Base-by-base conservation (phyloP, 768 basidiomycete genomes). In the Amanita exitialis region DNA sequence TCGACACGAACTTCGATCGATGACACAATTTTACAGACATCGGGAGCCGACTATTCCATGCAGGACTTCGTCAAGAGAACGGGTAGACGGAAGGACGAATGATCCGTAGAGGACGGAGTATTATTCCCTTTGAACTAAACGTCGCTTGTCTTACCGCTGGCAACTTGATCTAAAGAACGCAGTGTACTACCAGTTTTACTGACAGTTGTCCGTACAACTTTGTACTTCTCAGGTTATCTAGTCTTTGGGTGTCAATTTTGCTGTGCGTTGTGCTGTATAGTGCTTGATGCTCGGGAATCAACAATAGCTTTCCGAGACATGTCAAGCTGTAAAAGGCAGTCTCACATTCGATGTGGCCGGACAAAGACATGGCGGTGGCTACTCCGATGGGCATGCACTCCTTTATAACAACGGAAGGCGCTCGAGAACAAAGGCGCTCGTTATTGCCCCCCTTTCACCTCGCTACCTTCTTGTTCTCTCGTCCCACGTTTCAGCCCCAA, bases 41-140 rank as follows among this genome's bases (percentile, higher is more conserved):
- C 85, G 5, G 66, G 74, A 42, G 86, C 89, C 21, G 86, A 91
- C 65, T 74, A 77, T 60, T 71, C 79, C 27, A 84, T 92, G 90
- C 58, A 71, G 51, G 68, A 69, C 36, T 90, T 90, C 59, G 68
- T 71, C 12, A 90, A 90, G 64, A 60, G 77, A 18, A 77, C 80
- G 46, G 82, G 76, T 6, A 62, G 78, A 44, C 71, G 82, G 53
- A 59, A 71, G 45, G 81, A 83, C 47, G 84, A 83, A 64, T 68
- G 70, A 25, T 58, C 63, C 4, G 57, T 47, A 23, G 6, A 51
- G 30, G 34, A 28, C 50, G 50, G 50, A 20, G 30, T 7, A 41
- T 16, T 15, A 10, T 30, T 23, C n/a, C 38, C 38, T 28, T 42
- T 13, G 20, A 42, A 38, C 36, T 16, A 47, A 23, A 4, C 34